Base-by-base conservation (phyloP, 306 rosid genomes). In the Sesbania bispinosa region DNA sequence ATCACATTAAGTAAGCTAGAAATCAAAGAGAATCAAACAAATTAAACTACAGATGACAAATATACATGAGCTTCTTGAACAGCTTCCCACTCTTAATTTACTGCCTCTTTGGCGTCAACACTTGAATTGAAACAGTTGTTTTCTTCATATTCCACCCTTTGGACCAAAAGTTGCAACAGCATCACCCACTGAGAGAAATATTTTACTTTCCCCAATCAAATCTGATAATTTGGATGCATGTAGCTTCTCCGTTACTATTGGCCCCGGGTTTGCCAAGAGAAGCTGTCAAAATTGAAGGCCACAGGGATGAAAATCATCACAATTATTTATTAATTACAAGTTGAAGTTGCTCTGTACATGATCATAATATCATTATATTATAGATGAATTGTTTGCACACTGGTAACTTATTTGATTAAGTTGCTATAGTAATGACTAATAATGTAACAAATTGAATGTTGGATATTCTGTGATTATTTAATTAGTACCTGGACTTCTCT, bases 221-320 rank as follows among this genome's bases (percentile, higher is more conserved):
- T 71, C 58, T 1, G 81, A 54, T 11, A 88, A 87, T 9, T 81
- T n/a, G 4, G 97, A 85, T 24, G 87, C 86, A 6, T 86, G 43
- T 35, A 94, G 83, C 80, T 88, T 89, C 82, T 84, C 97, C n/a
- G 73, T 86, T n/a, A 94, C 96, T 16, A 79, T 48, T 23, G 90
- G 82, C 6, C 94, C 96, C 6, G 96, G 97, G 61, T 94, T 94
- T 60, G 96, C 97, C 66, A 94, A 43, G 7, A 78, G 71, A 60
- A 94, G 90, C 89, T 81, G 88, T 21, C 3, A 62, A 65, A 21
- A 39, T 5, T 2, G 1, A 62, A 13, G 13, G 15, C 11, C 21
- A 70, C 5, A 10, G 46, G 39, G 7, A 68, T 21, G 0, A 18
- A 24, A 32, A 23, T 16, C 32, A 18, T 53, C 27, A 35, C 23